Evolutionary conservation across 2,329 filamentous ascomycete genomes (phyloP).

Genomic region (Alternaria triticimaculans): DNA sequence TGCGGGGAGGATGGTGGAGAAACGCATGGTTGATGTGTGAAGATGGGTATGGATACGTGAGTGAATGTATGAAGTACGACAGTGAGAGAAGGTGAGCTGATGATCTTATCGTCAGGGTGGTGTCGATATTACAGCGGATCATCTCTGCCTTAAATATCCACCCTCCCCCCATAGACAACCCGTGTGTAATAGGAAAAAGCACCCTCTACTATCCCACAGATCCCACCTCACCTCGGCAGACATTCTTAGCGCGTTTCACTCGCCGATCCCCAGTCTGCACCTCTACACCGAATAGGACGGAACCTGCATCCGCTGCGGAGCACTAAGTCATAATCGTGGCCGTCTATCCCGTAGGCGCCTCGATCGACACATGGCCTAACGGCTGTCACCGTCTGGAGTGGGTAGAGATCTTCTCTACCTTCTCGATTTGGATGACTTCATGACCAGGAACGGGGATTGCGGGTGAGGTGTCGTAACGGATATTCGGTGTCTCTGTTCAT

Average conservation of each 20-base stretch:
- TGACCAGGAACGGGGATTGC: neutral
- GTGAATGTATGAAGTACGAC: neutral
- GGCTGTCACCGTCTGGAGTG: neutral
- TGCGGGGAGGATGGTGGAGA: slow-evolving; percentile 11
- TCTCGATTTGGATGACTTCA: neutral
- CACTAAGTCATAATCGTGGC: neutral
- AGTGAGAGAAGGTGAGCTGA: neutral
- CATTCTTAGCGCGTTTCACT: neutral
- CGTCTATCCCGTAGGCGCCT: neutral
- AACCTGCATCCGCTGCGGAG: neutral
- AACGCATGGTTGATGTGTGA: slow-evolving; percentile 17
- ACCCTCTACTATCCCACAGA: neutral
- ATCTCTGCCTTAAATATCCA: neutral
- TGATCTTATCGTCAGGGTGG: neutral
- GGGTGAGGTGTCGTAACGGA: neutral
- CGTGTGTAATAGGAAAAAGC: neutral
- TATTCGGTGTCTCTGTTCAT: neutral
- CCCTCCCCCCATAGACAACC: neutral
- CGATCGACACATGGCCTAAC: neutral
- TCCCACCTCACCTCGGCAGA: neutral
- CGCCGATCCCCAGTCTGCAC: neutral
- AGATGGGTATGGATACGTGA: neutral
- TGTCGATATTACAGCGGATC: neutral
- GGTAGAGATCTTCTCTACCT: neutral
- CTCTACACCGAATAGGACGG: neutral